phyloP scores from a whole-genome alignment of 169 alveolate species.

The Plasmodium sp. region DNA sequence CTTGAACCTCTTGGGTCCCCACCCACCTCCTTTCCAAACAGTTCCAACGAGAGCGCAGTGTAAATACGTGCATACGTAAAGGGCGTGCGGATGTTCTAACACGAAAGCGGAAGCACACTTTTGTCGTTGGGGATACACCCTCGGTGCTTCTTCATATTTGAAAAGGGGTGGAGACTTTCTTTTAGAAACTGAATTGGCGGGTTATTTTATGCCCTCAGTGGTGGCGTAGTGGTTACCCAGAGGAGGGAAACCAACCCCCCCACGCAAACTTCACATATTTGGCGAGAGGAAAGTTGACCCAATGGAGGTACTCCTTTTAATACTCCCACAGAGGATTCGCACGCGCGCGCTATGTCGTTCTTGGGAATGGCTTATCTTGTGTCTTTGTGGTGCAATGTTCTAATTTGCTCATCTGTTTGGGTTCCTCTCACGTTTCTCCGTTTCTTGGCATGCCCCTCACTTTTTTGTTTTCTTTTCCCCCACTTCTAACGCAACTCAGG shows the following conservation, averaged over 20 bases:
- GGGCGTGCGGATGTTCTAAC: neutral
- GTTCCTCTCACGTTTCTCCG: neutral
- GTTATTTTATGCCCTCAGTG: neutral
- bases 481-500: slow-evolving; percentile 6
- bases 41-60: neutral
- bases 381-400: neutral
- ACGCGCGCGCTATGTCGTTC: neutral
- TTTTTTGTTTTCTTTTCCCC: neutral
- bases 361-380: neutral
- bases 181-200: neutral
- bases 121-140: neutral
- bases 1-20: neutral
- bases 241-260: neutral
- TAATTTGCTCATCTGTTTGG: neutral
- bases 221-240: neutral
- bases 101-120: neutral
- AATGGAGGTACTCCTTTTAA: neutral
- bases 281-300: neutral
- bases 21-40: neutral
- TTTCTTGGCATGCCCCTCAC: neutral
- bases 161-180: neutral
- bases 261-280: neutral
- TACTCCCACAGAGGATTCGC: neutral
- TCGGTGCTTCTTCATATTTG: neutral
- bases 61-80: neutral